phyloP scores from a whole-genome alignment of 257 asterid species.

The Jasminum sambac region DNA sequence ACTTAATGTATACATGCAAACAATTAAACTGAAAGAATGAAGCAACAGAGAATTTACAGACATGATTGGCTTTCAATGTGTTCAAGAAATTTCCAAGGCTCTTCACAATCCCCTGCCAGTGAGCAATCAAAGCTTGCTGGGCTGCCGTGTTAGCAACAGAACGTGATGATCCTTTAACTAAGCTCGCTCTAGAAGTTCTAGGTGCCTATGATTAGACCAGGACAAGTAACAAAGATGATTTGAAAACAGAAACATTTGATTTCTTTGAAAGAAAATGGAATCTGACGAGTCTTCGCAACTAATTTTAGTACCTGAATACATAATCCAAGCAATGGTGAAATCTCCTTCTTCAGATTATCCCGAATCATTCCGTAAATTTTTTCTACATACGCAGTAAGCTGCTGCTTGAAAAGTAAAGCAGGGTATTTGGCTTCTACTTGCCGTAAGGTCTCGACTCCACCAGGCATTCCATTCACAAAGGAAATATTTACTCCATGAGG shows the following conservation, averaged over 20 bases:
- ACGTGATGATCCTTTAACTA: conserved; percentile 95
- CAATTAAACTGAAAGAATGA: conserved; percentile 17
- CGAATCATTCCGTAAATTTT: conserved; percentile 96
- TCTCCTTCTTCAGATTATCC: conserved; percentile 97
- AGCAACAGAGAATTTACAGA: conserved; percentile 36
- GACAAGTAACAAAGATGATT: conserved; percentile 14
- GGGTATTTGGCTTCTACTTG: conserved; percentile 99
- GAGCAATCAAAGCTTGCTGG: conserved; percentile 95
- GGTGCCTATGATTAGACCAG: conserved; percentile 65
- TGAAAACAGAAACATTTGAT: neutral
- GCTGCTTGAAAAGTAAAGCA: conserved; percentile 98
- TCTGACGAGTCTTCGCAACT: conserved; percentile 3
- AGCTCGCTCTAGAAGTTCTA: conserved; percentile 97
- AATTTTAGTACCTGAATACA: conserved; percentile 79
- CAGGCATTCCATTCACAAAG: conserved; percentile 58
- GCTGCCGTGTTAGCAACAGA: conserved; percentile 81
- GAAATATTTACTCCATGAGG: conserved; percentile 84
- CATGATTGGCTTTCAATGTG: conserved; percentile 86
- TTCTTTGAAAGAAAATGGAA: conserved; percentile 22
- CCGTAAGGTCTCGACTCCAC: conserved; percentile 85
- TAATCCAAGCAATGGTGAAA: conserved; percentile 97
- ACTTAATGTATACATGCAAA: neutral
- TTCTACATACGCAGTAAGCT: conserved; percentile 98
- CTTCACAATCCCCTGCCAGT: conserved; percentile 98
- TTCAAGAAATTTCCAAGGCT: conserved; percentile 81